phyloP scores from a whole-genome alignment of 2,329 filamentous ascomycete species.

The Delphinella strobiligena region DNA sequence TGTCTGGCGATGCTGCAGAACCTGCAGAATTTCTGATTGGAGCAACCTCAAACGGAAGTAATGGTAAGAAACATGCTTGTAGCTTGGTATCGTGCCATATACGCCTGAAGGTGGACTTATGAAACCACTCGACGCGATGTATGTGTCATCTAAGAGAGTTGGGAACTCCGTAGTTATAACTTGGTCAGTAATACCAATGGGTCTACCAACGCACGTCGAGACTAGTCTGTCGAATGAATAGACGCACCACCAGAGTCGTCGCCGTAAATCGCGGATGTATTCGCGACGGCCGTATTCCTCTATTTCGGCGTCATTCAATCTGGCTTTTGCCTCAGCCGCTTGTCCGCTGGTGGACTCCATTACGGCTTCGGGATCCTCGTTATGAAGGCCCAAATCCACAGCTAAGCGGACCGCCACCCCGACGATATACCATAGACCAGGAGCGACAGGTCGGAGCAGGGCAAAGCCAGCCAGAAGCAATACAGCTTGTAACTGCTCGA shows the following conservation, averaged over 20 bases:
- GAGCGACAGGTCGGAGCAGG: slow-evolving; percentile 77
- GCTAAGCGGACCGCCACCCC: slow-evolving; percentile 84
- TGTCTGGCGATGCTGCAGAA: slow-evolving; percentile 83
- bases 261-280: slow-evolving; percentile 74
- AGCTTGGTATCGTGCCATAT: slow-evolving; percentile 45
- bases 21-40: slow-evolving; percentile 90
- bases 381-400: slow-evolving; percentile 83
- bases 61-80: slow-evolving; percentile 83
- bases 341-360: slow-evolving; percentile 35
- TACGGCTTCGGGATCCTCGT: slow-evolving; percentile 59
- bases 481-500: slow-evolving; percentile 91
- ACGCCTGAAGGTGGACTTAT: slow-evolving; percentile 43
- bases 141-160: slow-evolving; percentile 74
- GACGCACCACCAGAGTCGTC: slow-evolving; percentile 92
- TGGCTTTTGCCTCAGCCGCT: slow-evolving; percentile 26
- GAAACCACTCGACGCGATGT: slow-evolving; percentile 72
- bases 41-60: slow-evolving; percentile 81
- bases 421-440: slow-evolving; percentile 93
- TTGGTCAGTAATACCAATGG: slow-evolving; percentile 91
- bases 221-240: slow-evolving; percentile 93
- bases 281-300: slow-evolving; percentile 57
- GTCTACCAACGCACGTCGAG: slow-evolving; percentile 82
- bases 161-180: slow-evolving; percentile 94
- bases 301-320: slow-evolving; percentile 17
- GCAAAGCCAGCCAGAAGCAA: slow-evolving; percentile 84